Percentiles rank a stretch among this genome's conserved stretches.
Conservation (phyloP, 2,329 filamentous ascomycete genomes). For the Sporothrix sp. region DNA sequence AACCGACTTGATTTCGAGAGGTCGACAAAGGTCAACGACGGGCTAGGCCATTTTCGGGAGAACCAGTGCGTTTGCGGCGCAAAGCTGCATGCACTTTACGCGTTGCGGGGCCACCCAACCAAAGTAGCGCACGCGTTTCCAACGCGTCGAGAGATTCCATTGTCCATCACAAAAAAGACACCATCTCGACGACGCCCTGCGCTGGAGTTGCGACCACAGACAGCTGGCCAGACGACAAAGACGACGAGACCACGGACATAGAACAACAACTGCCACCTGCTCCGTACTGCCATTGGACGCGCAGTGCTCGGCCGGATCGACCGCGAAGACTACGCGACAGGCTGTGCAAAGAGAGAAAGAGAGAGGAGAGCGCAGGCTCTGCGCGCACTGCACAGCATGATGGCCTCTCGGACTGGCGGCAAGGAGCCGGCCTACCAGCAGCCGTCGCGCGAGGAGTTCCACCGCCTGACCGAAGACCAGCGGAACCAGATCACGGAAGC, state of each 20-base stretch:
- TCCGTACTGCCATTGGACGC: too few relatives aligned
- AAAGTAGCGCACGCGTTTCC: neutral
- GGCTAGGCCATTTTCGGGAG: neutral
- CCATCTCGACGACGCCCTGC: neutral
- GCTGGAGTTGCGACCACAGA: neutral
- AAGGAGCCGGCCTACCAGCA: conserved; percentile 22
- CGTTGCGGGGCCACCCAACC: conserved; percentile 8
- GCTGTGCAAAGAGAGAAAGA: too few relatives aligned
- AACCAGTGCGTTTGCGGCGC: neutral
- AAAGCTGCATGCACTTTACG: conserved; percentile 18
- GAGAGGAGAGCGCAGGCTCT: neutral
- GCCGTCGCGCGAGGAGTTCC: conserved; percentile 28
- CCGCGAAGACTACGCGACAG: too few relatives aligned
- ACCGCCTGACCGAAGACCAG: conserved; percentile 69
- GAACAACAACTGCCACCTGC: neutral
- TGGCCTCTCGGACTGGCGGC: conserved; percentile 18
- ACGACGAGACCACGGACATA: neutral
- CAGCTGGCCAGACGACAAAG: neutral
- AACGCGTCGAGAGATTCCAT: conserved; percentile 2
- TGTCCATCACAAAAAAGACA: too few relatives aligned
- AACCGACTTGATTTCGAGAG: too few relatives aligned
- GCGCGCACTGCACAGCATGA: conserved; percentile 15
- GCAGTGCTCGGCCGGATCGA: too few relatives aligned
- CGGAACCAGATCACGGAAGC: conserved; percentile 89
- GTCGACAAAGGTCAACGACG: too few relatives aligned